Evolutionary conservation across 1,284 basidiomycete genomes (phyloP).

Genomic region (Boletus semigastroideus): DNA sequence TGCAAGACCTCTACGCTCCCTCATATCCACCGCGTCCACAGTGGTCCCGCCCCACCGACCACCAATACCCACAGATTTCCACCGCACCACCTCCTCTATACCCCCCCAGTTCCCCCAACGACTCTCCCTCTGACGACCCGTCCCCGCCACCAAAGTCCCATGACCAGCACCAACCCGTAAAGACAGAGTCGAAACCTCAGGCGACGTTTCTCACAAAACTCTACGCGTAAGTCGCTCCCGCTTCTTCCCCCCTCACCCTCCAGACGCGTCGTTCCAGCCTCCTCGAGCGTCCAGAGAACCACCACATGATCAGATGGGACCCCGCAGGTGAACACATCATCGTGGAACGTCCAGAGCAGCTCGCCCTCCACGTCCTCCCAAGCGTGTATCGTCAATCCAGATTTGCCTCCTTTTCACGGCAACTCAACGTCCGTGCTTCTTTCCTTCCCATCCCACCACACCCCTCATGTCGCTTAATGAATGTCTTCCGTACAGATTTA

Average conservation of each 20-base stretch:
- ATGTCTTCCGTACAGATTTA: constrained; percentile 65
- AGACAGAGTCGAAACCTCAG: constrained; percentile 73
- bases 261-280: constrained; percentile 47
- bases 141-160: constrained; percentile 45
- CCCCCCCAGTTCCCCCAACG: constrained; percentile 42
- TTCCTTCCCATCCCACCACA: constrained; percentile 20
- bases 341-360: constrained; percentile 86
- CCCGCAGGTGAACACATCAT: constrained; percentile 88
- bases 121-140: constrained; percentile 49
- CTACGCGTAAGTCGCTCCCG: constrained; percentile 67
- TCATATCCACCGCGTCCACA: constrained; percentile 46
- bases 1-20: constrained; percentile 67
- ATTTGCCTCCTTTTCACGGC: constrained; percentile 91
- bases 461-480: constrained; percentile 18
- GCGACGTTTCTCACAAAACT: constrained; percentile 91
- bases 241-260: constrained; percentile 1
- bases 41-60: constrained; percentile 35
- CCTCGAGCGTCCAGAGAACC: constrained; percentile 81
- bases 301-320: constrained; percentile 93
- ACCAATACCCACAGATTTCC: constrained; percentile 36
- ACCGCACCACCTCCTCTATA: constrained; percentile 40
- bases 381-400: constrained; percentile 89
- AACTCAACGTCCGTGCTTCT: constrained; percentile 76
- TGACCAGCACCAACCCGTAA: constrained; percentile 53
- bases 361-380: constrained; percentile 85